phyloP scores from a whole-genome alignment of 306 rosid genomes.

The Cucurbita maxima region DNA sequence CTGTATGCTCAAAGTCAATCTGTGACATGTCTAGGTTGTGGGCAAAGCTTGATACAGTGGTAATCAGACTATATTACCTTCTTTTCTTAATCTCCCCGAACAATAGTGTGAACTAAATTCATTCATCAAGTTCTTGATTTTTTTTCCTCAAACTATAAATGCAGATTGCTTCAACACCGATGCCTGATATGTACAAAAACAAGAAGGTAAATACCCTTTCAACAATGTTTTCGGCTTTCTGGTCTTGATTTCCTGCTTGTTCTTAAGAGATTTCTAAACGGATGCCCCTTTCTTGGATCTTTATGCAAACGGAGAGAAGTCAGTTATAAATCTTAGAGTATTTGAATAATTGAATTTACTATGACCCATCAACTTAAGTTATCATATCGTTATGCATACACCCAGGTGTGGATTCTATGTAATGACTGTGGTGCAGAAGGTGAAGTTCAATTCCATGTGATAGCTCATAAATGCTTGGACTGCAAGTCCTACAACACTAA shows the following conservation, averaged over 20 bases:
- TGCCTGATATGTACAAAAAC: slow-evolving; percentile 35
- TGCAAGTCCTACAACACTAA: slow-evolving; percentile 64
- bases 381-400: neutral
- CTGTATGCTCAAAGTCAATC: slow-evolving; percentile 64
- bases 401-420: slow-evolving; percentile 67
- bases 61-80: slow-evolving; percentile 5
- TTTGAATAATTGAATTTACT: no score
- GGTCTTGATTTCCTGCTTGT: neutral
- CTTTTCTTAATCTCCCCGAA: neutral
- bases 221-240: neutral
- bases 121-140: neutral
- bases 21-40: slow-evolving; percentile 48
- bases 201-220: slow-evolving; percentile 29
- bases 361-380: no score
- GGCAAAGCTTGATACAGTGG: slow-evolving; percentile 58
- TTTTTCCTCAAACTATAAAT: neutral
- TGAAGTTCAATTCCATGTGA: slow-evolving; percentile 38
- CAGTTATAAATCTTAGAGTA: neutral
- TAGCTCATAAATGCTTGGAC: slow-evolving; percentile 44
- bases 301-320: neutral
- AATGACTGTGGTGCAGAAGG: slow-evolving; percentile 59
- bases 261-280: neutral
- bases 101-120: neutral
- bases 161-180: slow-evolving; percentile 55
- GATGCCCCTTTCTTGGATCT: neutral